Evolutionary conservation across 768 basidiomycete species (phyloP).

Genomic region (Trametopsis cervina): DNA sequence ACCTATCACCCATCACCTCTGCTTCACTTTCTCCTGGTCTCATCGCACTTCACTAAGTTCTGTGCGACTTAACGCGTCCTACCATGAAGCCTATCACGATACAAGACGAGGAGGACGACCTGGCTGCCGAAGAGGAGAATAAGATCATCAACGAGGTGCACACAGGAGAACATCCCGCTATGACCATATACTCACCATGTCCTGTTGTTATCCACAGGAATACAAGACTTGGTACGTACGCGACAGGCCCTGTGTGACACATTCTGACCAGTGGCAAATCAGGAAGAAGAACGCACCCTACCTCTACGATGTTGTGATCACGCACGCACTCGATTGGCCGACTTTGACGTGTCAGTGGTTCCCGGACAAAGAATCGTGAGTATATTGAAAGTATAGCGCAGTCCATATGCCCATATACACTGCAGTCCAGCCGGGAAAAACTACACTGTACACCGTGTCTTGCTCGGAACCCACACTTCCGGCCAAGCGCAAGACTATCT

Average conservation of each 20-base stretch:
- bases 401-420: background rate
- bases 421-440: conserved; percentile 83
- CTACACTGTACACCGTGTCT: conserved; percentile 90
- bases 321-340: conserved; percentile 98
- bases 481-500: conserved; percentile 91
- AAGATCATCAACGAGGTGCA: conserved; percentile 80
- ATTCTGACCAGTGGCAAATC: conserved; percentile 4
- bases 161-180: background rate
- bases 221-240: conserved; percentile 72
- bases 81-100: conserved; percentile 41
- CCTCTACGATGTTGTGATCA: conserved; percentile 95
- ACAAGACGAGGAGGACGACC: conserved; percentile 75
- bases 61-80: background rate
- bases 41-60: too few relatives aligned
- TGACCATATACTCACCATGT: background rate
- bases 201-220: conserved; percentile 39
- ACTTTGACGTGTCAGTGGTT: conserved; percentile 98
- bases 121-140: conserved; percentile 80
- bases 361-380: conserved; percentile 91
- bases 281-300: conserved; percentile 98
- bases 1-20: background rate
- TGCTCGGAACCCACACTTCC: conserved; percentile 97
- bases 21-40: too few relatives aligned
- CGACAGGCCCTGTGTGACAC: background rate
- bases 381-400: conserved; percentile 8